Evolutionary conservation across 1,139 yeast genomes (phyloP).

Genomic region (Pichia sp.): DNA sequence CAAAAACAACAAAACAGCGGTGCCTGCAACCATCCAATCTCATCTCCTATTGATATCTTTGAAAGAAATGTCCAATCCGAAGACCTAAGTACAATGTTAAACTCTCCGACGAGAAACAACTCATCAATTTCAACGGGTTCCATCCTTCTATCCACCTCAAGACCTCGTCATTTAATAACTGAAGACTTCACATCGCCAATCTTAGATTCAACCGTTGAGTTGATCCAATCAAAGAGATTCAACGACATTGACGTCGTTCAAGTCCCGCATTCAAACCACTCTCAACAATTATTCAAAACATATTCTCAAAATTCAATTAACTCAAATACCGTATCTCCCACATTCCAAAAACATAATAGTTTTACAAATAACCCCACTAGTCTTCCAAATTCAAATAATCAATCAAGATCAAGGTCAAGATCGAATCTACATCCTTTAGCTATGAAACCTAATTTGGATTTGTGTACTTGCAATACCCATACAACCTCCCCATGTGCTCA

Average conservation of each 20-base stretch:
- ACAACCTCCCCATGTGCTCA: background rate
- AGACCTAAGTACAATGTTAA: background rate
- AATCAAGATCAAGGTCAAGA: background rate
- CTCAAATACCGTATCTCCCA: slow-evolving; percentile 10
- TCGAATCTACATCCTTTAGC: background rate
- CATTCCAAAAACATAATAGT: background rate
- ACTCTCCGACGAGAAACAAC: background rate
- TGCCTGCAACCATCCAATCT: background rate
- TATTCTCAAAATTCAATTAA: slow-evolving; percentile 1
- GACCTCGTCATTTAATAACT: slow-evolving; percentile 21
- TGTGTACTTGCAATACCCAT: background rate
- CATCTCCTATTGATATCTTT: slow-evolving; percentile 11
- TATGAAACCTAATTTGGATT: background rate
- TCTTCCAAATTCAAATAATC: background rate
- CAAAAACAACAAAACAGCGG: background rate
- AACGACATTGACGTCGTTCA: slow-evolving; percentile 26
- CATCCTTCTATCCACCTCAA: background rate
- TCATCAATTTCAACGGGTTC: background rate
- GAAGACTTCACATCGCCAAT: slow-evolving; percentile 29
- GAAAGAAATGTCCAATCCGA: slow-evolving; percentile 14
- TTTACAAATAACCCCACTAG: background rate
- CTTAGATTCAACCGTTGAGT: slow-evolving; percentile 30
- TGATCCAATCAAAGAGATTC: slow-evolving; percentile 19
- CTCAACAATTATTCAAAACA: slow-evolving; percentile 4
- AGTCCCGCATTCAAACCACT: slow-evolving; percentile 20